Percentiles rank a stretch among this genome's conserved stretches.
phyloP scores from a whole-genome alignment of 1,284 basidiomycete genomes.

The Moesziomyces aphidis region DNA sequence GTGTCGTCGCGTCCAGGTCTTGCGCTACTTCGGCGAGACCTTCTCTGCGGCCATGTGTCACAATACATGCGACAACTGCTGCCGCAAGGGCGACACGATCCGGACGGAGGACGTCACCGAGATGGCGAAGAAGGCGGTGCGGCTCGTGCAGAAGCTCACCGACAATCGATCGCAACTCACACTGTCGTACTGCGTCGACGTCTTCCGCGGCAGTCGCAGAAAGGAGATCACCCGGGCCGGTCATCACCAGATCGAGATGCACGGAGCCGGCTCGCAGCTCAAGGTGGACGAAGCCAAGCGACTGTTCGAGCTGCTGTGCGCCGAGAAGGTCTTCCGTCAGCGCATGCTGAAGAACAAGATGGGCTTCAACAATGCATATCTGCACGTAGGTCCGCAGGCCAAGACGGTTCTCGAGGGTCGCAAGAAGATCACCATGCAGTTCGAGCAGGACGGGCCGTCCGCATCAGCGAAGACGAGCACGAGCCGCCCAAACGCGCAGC shows the following conservation, averaged over 20 bases:
- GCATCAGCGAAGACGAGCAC: conserved; percentile 33
- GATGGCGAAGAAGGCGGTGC: conserved; percentile 72
- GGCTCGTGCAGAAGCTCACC: conserved; percentile 72
- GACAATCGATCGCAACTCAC: conserved; percentile 70
- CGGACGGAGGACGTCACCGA: conserved; percentile 72
- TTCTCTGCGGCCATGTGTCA: conserved; percentile 75
- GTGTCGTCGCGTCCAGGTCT: conserved; percentile 86
- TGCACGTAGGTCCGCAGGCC: conserved; percentile 32
- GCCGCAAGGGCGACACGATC: conserved; percentile 26
- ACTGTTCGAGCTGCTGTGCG: conserved; percentile 74
- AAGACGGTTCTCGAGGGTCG: conserved; percentile 31
- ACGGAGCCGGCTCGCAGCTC: conserved; percentile 74
- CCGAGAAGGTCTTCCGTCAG: conserved; percentile 70
- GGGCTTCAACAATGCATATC: conserved; percentile 69
- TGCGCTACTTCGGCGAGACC: conserved; percentile 77
- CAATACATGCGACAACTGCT: conserved; percentile 81
- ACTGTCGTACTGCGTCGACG: conserved; percentile 71
- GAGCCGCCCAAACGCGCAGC: conserved; percentile 4
- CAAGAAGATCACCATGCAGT: conserved; percentile 51
- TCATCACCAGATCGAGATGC: conserved; percentile 71
- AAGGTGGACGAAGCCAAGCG: conserved; percentile 74
- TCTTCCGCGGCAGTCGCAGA: conserved; percentile 76
- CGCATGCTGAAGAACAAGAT: conserved; percentile 62
- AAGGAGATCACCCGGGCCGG: conserved; percentile 72
- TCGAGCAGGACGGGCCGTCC: conserved; percentile 33